These are phyloP conservation scores for Triticum monococcum DNA, from an alignment of 176 grass and related monocot species.

Conservation along the genomic window DNA sequence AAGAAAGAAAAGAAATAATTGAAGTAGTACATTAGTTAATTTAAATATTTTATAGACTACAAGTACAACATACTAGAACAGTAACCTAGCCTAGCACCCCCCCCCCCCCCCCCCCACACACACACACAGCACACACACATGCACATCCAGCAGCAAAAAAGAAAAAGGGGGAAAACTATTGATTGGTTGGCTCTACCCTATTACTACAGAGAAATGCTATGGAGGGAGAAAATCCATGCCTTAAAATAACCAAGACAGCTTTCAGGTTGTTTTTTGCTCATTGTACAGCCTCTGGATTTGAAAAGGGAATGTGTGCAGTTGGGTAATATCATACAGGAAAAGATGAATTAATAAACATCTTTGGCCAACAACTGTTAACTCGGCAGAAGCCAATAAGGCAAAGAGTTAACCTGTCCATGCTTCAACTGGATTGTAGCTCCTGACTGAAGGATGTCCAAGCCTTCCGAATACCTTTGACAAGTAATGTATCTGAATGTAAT, in stretches of 20 bases:
- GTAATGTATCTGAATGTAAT: slow-evolving; percentile 66
- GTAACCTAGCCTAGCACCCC: not conserved
- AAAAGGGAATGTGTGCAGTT: slow-evolving; percentile 10
- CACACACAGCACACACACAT: not conserved
- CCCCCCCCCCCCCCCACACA: not conserved
- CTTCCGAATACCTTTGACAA: slow-evolving; percentile 74
- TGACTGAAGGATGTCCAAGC: slow-evolving; percentile 84
- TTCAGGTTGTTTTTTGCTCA: not conserved
- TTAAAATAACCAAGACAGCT: slow-evolving; percentile 9
- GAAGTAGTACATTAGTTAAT: not conserved
- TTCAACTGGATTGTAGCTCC: slow-evolving; percentile 88
- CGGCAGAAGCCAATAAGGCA: not conserved
- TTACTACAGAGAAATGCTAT: not conserved
- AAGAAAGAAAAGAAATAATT: slow-evolving; percentile 19
- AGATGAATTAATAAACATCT: slow-evolving; percentile 1
- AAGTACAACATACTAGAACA: not conserved
- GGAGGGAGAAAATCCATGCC: not conserved
- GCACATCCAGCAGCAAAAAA: not conserved
- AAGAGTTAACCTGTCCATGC: slow-evolving; percentile 74
- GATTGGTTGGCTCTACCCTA: not conserved
- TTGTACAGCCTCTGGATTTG: not conserved
- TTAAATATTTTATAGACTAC: not conserved
- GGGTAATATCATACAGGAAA: not conserved
- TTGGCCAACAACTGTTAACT: slow-evolving; percentile 1
- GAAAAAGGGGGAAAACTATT: not conserved